Evolutionary conservation across 148 eudicot species (phyloP).

Genomic region (Camellia sinensis): DNA sequence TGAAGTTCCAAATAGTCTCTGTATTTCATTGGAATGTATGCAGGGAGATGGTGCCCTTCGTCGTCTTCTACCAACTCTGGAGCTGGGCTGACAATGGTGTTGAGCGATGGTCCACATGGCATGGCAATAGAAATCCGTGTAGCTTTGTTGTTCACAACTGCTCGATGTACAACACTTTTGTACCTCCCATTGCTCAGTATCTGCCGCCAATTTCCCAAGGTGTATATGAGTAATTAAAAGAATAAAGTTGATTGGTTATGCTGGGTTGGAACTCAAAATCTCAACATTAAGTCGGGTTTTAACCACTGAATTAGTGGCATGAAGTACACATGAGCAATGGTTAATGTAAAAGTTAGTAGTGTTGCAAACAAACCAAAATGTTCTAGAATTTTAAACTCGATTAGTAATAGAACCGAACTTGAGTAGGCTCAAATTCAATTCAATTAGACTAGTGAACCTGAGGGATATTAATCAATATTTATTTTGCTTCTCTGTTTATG

Average conservation of each 20-base stretch:
- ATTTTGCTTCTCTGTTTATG: too few relatives aligned
- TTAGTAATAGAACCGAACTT: too few relatives aligned
- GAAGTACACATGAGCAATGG: too few relatives aligned
- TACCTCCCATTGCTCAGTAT: constrained; percentile 27
- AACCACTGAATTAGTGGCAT: too few relatives aligned
- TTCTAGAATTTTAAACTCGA: too few relatives aligned
- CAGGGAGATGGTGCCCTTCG: not conserved
- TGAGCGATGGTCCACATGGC: constrained; percentile 18
- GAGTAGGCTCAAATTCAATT: too few relatives aligned
- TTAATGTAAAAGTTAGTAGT: too few relatives aligned
- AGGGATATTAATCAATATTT: too few relatives aligned
- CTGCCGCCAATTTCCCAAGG: not conserved
- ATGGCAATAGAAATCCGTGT: constrained; percentile 15
- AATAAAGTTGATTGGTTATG: not conserved
- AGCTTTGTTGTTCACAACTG: constrained; percentile 12
- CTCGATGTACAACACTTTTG: constrained; percentile 19
- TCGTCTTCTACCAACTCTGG: not conserved
- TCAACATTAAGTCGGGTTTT: too few relatives aligned
- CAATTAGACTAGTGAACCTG: too few relatives aligned
- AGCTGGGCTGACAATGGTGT: constrained; percentile 21
- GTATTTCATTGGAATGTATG: not conserved
- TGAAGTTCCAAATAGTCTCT: constrained; percentile 17
- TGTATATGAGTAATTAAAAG: not conserved
- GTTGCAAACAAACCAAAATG: too few relatives aligned
- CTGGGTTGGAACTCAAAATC: too few relatives aligned